These are phyloP conservation scores for Pythium dissimile DNA, from an alignment of 352 stramenopile species.

Conservation along the genomic window DNA sequence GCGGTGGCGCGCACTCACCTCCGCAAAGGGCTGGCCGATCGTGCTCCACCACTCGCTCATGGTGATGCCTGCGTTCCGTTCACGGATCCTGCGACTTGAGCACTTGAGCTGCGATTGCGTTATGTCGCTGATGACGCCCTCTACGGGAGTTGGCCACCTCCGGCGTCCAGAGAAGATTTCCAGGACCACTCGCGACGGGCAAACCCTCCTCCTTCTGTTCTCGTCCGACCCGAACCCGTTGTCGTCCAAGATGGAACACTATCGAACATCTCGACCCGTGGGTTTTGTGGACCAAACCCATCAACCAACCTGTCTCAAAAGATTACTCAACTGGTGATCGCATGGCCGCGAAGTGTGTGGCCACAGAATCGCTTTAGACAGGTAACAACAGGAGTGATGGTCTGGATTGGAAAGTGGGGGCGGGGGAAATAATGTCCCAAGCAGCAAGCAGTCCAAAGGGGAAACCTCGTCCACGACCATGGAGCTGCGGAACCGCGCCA, in stretches of 20 bases:
- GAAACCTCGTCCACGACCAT: constrained; percentile 28
- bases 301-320: neutral
- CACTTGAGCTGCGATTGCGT: neutral
- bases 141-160: neutral
- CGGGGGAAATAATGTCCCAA: too few species aligned
- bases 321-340: constrained; percentile 4
- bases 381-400: constrained; percentile 8
- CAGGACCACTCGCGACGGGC: neutral
- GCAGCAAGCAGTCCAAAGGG: neutral
- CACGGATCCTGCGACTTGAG: constrained; percentile 2
- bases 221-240: neutral
- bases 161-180: constrained; percentile 15
- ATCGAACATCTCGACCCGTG: neutral
- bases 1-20: constrained; percentile 30
- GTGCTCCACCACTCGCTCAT: constrained; percentile 83
- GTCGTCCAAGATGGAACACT: neutral
- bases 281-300: neutral
- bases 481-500: constrained; percentile 58
- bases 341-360: neutral
- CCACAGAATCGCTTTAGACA: constrained; percentile 4
- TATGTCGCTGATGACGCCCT: neutral
- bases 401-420: neutral
- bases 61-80: constrained; percentile 1
- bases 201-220: too few species aligned
- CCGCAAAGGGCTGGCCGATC: constrained; percentile 69